Base-by-base conservation (phyloP, 257 asterid species). In the Penstemon eatonii region DNA sequence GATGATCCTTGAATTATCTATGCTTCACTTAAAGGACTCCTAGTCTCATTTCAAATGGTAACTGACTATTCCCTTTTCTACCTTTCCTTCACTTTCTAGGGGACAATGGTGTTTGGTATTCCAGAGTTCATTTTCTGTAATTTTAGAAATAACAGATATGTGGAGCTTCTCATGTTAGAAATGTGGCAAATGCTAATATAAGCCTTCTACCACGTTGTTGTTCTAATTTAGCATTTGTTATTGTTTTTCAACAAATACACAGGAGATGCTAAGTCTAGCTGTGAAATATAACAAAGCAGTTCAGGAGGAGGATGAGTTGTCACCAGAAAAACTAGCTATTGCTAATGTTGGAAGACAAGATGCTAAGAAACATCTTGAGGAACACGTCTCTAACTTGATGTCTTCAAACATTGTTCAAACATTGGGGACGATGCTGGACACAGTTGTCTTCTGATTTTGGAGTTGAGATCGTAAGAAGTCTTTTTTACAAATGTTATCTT, bases 311-410 rank as follows among this genome's bases (percentile, higher is more conserved):
- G 99, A 91, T 51, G 96, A 94, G 82, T 74, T 94, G 80, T 67
- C 96, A 7, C 99, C 96, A 3, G 99, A 94, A 65, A 91, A 91
- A 80, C 82, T 94, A 15, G 98, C 91, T 8, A 89, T 91, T 43
- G 99, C 95, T 18, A 91, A 91, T 12, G 97, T 91, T 72, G 99
- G 98, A 66, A 91, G 93, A 74, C 99, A 89, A 80, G 99, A 91
- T 59, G 99, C 98, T 0, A 91, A 94, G 91, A 94, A 94, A 84
- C 98, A 89, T 81, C 92, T 89, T 2, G 96, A 89, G 86, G 99
- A 94, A 71, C 96, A 91, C 4, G 91, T 94, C 63, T 87, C 96
- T 0, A 86, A 91, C 82, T 79, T 94, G 87, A 91, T 91, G 99
- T 94, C 99, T 39, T 87, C 99, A 43, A 94, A 94, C 85, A 91